A percentile compares a stretch with the other conserved stretches of the same genome.
phyloP scores from a whole-genome alignment of 257 asterid genomes.

The Solanum gandarillasii region DNA sequence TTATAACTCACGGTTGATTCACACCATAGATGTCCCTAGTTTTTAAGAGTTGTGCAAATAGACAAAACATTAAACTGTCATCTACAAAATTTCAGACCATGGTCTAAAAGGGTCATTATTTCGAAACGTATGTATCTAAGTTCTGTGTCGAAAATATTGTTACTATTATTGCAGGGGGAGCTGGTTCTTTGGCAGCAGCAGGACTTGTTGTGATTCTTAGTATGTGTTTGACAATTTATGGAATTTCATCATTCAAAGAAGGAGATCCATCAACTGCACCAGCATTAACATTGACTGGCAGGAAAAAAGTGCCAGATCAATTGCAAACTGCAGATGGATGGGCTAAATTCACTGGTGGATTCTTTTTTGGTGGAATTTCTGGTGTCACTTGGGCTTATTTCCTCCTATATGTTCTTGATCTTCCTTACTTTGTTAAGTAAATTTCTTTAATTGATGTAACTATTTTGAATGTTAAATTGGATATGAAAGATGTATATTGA shows the following conservation, averaged over 20 bases:
- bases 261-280: constrained; percentile 81
- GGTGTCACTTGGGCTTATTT: constrained; percentile 92
- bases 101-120: background rate
- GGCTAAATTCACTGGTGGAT: constrained; percentile 87
- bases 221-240: constrained; percentile 63
- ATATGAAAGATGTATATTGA: background rate
- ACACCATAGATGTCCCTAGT: background rate
- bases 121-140: background rate
- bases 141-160: background rate
- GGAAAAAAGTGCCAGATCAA: constrained; percentile 77
- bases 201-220: constrained; percentile 74
- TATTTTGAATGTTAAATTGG: background rate
- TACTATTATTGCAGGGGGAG: constrained; percentile 19
- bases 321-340: constrained; percentile 89
- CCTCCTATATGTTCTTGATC: constrained; percentile 73
- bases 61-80: background rate
- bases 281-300: constrained; percentile 59
- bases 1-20: background rate
- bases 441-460: background rate
- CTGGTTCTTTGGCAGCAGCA: constrained; percentile 80
- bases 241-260: constrained; percentile 69
- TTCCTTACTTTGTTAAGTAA: constrained; percentile 78
- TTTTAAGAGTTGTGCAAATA: background rate
- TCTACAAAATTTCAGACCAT: background rate
- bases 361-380: constrained; percentile 93